Base-by-base conservation (phyloP, 1,284 basidiomycete species). In the Cronartium quercuum region DNA sequence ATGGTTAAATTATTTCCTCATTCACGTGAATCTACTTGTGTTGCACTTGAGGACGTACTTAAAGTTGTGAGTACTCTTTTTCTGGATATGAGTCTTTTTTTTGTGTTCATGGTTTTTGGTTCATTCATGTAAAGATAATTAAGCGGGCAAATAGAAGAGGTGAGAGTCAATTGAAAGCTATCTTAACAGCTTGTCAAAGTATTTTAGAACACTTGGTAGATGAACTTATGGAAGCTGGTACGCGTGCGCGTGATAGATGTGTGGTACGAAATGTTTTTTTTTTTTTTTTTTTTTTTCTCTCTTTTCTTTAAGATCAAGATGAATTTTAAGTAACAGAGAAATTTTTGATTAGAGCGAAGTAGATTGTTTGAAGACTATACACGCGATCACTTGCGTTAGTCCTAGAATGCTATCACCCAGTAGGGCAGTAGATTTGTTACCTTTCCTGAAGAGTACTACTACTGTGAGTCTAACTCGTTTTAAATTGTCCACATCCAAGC, bases 311-410 rank as follows among this genome's bases (percentile, higher is more conserved):
- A n/a, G n/a, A n/a, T n/a, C n/a, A n/a, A n/a, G n/a, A n/a, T n/a
- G n/a, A n/a, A n/a, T n/a, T n/a, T n/a, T n/a, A n/a, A n/a, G n/a
- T n/a, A n/a, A n/a, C n/a, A n/a, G n/a, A n/a, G n/a, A n/a, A n/a
- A n/a, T n/a, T n/a, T n/a, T n/a, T n/a, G n/a, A n/a, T 15, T 77
- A 92, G 91, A 90, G 89, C 40, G 86, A 91, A 64, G 85, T 89
- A 76, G 90, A 89, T 77, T 92, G 90, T 80, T 87, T 96, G 77
- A 86, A 90, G 78, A 91, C 92, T 0, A 89, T 96, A 42, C 88
- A 92, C 80, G 83, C 94, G 0, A 88, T 97, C 77, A 87, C 88
- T 5, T 86, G 88, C 1, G 90, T 91, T 0, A 89, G 91, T 80
- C 91, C 92, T 0, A 85, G 87, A 2, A 85, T 94, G 34, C 84